Conservation (phyloP, 352 stramenopile species). For the Phytopythium helicoides region DNA sequence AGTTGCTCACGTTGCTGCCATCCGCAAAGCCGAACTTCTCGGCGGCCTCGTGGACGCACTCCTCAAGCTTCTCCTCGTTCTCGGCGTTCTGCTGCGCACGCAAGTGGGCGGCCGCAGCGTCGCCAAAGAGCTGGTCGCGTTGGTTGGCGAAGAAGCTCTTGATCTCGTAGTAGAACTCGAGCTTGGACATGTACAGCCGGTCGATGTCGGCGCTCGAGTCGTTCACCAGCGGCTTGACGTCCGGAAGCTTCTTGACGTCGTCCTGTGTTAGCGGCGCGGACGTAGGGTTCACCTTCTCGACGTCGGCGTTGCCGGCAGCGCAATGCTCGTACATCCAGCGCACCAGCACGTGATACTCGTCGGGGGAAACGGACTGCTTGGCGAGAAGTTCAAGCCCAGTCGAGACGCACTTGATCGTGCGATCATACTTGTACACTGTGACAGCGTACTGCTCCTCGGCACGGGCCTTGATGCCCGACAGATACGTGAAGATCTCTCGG, state of each 20-base stretch:
- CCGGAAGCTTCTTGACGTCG: conserved; percentile 2
- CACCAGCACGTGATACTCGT: conserved; percentile 32
- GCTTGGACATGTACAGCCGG: conserved; percentile 43
- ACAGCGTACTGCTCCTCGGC: conserved; percentile 19
- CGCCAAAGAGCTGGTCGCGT: conserved; percentile 14
- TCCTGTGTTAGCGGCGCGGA: conserved; percentile 11
- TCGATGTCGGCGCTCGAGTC: conserved; percentile 12
- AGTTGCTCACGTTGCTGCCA: background rate
- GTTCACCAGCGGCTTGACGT: conserved; percentile 13
- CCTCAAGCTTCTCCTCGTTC: conserved; percentile 22
- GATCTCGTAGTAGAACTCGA: conserved; percentile 54
- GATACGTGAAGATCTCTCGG: conserved; percentile 31
- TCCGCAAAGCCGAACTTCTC: conserved; percentile 19
- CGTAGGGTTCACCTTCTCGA: conserved; percentile 1
- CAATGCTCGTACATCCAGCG: conserved; percentile 45
- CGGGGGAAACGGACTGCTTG: conserved; percentile 23
- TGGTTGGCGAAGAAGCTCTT: conserved; percentile 27
- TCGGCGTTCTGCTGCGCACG: conserved; percentile 12
- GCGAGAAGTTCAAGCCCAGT: conserved; percentile 21
- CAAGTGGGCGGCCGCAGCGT: conserved; percentile 16
- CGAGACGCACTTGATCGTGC: conserved; percentile 26
- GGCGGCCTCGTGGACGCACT: conserved; percentile 28
- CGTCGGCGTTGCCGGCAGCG: conserved; percentile 12
- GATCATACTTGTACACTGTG: conserved; percentile 28
- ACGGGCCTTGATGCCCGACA: conserved; percentile 19